Base-by-base conservation (phyloP, 768 basidiomycete genomes). In the Russula olivacea region DNA sequence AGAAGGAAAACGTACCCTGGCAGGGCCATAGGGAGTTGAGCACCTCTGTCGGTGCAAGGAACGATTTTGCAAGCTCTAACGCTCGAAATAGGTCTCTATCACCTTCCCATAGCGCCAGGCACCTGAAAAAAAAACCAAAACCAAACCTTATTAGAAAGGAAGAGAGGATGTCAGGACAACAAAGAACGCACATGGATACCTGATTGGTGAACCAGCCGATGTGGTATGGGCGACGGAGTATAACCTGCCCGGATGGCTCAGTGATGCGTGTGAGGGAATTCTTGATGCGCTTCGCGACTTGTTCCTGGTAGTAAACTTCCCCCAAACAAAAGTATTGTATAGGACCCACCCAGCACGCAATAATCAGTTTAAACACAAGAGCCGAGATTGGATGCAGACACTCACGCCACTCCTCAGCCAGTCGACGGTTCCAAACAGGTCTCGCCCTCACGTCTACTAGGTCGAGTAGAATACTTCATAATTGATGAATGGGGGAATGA, bases 381-480 rank as follows among this genome's bases (percentile, higher is more conserved):
- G 15, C 34, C 32, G n/a, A 48, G 12, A 51, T 21, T 52, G 36
- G 23, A 21, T 17, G 47, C 34, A 45, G 58, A 43, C 36, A 84
- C 88, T 72, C 73, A 91, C 89, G 76, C 89, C 89, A 91, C 68
- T 91, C 87, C 67, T 87, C 83, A 0, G 86, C 84, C 62, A 89
- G 86, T 68, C 83, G 82, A 7, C 83, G 83, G 62, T 82, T 88
- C 76, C 88, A 86, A 38, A 83, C 76, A 25, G 83, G 84, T 25
- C 77, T 71, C 47, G 74, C 70, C 30, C 77, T 76, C 50, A 72
- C 75, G 54, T 80, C 79, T 48, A 81, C 79, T 45, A 81, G 74
- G 28, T 82, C 81, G 67, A 84, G 83, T 65, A 87, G 70, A 58
- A 82, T 81, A 61, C 69, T 70, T 23, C 15, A 59, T 73, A 70